Evolutionary conservation across 2,329 filamentous ascomycete genomes (phyloP), one percentile per base, ranked within the genome.

Genomic region (Huntiella decipiens): DNA sequence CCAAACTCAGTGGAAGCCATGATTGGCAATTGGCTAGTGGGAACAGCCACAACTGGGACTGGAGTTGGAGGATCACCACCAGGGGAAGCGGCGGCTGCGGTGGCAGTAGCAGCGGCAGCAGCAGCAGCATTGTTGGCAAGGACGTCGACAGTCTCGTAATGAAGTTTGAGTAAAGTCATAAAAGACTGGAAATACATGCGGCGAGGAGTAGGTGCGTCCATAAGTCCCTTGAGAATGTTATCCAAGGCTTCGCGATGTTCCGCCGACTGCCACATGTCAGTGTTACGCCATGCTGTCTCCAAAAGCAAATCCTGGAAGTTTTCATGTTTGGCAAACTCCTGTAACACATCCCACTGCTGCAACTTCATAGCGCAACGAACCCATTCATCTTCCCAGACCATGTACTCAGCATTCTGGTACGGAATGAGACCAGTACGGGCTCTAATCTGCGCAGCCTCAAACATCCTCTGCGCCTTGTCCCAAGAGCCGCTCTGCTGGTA

Each of bases 331-430:
- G 91, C 87, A 57, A 96, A 96, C 55, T 99, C 92, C 51, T 86
- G 85, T 32, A 99, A 63, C 47, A 99, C 88, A 55, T 99, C 91
- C 91, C 91, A 99, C 58, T 98, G 92, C 60, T 98, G 92, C 39
- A 99, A 70, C 63, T 98, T 98, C 63, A 96, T 86, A 0, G 88
- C 91, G 60, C 91, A 98, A 43, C 95, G 72, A 37, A 98, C 79
- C 91, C 91, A 99, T 55, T 98, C 92, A 57, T 99, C 91, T 62
- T 99, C 91, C 91, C 91, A 99, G 1, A 99, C 73, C 74, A 93
- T 95, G 62, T 99, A 99, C 61, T 99, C 91, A 31, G 80, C 86
- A 55, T 92, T 83, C 1, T 88, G 94, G 61, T 95, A 96, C 0
- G 91, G 88, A 51, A 96, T 77, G n/a, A 88, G 84, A 44, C 87